Conservation (phyloP, 331 rosid species). For the Telfairia occidentalis region DNA sequence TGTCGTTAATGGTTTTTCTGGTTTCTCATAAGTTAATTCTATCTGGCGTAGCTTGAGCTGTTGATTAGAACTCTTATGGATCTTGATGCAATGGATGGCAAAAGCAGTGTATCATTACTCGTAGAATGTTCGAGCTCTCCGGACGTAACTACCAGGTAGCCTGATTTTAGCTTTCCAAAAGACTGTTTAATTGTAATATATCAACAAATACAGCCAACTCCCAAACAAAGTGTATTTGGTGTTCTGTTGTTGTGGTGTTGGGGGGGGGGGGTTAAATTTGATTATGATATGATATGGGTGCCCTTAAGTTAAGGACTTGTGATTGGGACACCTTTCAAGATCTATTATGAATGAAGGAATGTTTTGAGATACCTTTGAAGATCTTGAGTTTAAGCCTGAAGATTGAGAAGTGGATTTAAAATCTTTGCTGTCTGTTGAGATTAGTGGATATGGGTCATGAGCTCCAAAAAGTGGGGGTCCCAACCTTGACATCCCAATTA, state of each 20-base stretch:
- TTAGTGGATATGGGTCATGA: neutral
- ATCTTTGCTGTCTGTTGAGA: neutral
- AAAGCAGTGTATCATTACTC: conserved; percentile 64
- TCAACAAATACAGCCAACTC: neutral
- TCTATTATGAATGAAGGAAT: no score
- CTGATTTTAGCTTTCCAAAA: neutral
- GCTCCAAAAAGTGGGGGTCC: neutral
- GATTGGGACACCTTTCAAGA: no score
- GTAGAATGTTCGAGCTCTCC: conserved; percentile 92
- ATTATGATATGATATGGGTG: no score
- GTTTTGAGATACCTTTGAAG: neutral
- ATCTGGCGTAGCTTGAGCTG: conserved; percentile 66
- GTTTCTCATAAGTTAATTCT: conserved; percentile 16
- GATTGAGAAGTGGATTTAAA: neutral
- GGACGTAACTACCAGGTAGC: conserved; percentile 71
- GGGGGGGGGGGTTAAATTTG: no score
- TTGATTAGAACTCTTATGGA: conserved; percentile 76
- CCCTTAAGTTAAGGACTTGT: no score
- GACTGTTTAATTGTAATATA: neutral
- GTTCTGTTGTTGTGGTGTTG: no score
- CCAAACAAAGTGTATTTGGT: neutral
- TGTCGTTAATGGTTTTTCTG: conserved; percentile 8
- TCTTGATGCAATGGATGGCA: conserved; percentile 96
- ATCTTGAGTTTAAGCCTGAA: neutral
- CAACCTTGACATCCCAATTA: neutral